phyloP scores from a whole-genome alignment of 306 rosid species.

The Astragalus membranaceus region DNA sequence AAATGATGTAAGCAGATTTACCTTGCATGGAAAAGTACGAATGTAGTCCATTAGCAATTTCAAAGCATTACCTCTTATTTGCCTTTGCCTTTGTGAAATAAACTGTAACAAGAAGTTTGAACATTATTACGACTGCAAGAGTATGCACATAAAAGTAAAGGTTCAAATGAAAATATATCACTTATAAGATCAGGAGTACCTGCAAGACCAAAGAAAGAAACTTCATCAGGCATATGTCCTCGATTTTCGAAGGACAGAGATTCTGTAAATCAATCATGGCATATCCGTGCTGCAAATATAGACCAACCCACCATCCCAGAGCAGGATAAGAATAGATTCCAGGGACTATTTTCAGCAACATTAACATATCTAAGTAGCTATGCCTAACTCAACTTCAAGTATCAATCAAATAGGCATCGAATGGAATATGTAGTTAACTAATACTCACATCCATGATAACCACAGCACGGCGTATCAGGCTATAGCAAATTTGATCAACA shows the following conservation, averaged over 20 bases:
- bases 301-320: constrained; percentile 5
- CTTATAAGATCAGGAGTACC: constrained; percentile 40
- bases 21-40: constrained; percentile 73
- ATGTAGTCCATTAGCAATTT: constrained; percentile 63
- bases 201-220: constrained; percentile 60
- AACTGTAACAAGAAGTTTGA: constrained; percentile 47
- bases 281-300: constrained; percentile 71
- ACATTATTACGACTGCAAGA: constrained; percentile 6
- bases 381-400: not conserved
- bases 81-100: constrained; percentile 82
- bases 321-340: not conserved
- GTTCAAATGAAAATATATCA: not conserved
- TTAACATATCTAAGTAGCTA: not conserved
- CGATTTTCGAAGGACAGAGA: constrained; percentile 44
- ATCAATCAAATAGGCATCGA: not conserved
- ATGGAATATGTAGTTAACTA: constrained; percentile 13
- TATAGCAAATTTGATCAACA: constrained; percentile 48
- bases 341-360: not conserved
- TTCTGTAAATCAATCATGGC: constrained; percentile 65
- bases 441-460: constrained; percentile 52
- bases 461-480: constrained; percentile 43
- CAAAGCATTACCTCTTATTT: constrained; percentile 69
- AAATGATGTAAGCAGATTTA: constrained; percentile 19
- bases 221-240: constrained; percentile 58
- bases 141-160: not conserved